Evolutionary conservation across 805 yeast species (phyloP), one percentile per base, ranked within the genome.

Genomic region (Saturnispora hagleri): DNA sequence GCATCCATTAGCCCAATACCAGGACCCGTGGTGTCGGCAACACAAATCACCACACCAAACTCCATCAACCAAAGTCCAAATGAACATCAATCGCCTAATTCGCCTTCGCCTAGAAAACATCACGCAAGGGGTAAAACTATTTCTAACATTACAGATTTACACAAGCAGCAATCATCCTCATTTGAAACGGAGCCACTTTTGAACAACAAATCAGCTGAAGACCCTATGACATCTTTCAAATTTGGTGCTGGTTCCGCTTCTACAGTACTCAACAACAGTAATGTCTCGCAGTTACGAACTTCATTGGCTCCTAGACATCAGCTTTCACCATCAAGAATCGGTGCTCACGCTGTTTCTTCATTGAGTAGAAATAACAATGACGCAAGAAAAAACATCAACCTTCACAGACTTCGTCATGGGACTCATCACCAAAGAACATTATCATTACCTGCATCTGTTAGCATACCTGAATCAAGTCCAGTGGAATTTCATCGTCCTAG

Each of bases 291-390:
- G 13, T 43, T 50, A 15, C 51, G 54, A 43, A 49, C 59, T 10
- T 33, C 47, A 15, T 38, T 58, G 48, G 51, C 66, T 43, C 58
- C 67, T 52, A 57, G 46, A 27, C 64, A 54, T 54, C 79, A 83
- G 17, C 64, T 75, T 31, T 81, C 87, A 1, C 89, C 89, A 0
- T 85, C 88, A 1, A 81, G 80, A 58, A 73, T 82, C 10, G 90
- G 90, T 0, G 89, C 89, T 1, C 77, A 75, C 22, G 88, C 89
- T 1, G 86, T 84, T 1, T 84, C 87, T 0, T 69, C 72, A 1
- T 58, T 77, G 34, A 65, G 63, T 38, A 62, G 65, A 12, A 60
- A 62, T 48, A 31, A 45, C 5, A 57, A 61, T 46, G 59, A 59
- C 2, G 55, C 62, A 35, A 55, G 54, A 26, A 65, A 67, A 15